Percentiles rank a stretch among this genome's conserved stretches.
Conservation (phyloP, 768 basidiomycete species). For the Amanita thiersii region DNA sequence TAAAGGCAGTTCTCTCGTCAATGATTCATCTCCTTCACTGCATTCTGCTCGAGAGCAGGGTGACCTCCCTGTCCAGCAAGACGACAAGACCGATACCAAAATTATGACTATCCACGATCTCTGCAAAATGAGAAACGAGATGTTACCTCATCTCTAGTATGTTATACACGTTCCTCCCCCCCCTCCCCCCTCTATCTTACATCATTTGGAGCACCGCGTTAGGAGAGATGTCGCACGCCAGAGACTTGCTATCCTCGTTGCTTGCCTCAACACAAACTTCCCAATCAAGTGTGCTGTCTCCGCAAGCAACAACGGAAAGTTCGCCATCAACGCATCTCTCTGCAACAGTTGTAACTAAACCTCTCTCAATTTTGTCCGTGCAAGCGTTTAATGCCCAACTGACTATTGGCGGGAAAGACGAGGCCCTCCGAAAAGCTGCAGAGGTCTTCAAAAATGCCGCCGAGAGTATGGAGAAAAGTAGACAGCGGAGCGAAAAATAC, state of each 20-base stretch:
- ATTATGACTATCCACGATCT: conserved; percentile 71
- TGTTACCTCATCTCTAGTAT: conserved; percentile 66
- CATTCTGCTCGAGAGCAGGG: conserved; percentile 7
- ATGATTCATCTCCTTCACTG: not conserved
- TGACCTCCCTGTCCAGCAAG: conserved; percentile 13
- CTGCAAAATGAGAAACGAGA: conserved; percentile 63
- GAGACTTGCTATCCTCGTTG: conserved; percentile 57
- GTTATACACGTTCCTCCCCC: conserved; percentile 24
- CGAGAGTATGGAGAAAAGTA: conserved; percentile 55
- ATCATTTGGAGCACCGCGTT: conserved; percentile 42
- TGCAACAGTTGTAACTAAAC: conserved; percentile 60
- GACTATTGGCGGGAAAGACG: conserved; percentile 73
- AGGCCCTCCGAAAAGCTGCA: conserved; percentile 67
- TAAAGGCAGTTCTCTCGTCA: conserved; percentile 8
- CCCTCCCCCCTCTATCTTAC: no score
- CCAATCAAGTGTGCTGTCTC: conserved; percentile 8
- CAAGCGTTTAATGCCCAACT: conserved; percentile 68
- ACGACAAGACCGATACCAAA: conserved; percentile 23
- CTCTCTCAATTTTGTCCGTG: conserved; percentile 55
- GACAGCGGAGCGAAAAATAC: conserved; percentile 59
- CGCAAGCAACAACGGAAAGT: conserved; percentile 12
- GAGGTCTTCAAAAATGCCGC: conserved; percentile 64
- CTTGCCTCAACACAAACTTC: conserved; percentile 30
- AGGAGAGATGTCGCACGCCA: conserved; percentile 75
- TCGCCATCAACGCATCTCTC: conserved; percentile 29